Conservation (phyloP, 2,329 filamentous ascomycete species). For the Colletotrichum eremochloae region DNA sequence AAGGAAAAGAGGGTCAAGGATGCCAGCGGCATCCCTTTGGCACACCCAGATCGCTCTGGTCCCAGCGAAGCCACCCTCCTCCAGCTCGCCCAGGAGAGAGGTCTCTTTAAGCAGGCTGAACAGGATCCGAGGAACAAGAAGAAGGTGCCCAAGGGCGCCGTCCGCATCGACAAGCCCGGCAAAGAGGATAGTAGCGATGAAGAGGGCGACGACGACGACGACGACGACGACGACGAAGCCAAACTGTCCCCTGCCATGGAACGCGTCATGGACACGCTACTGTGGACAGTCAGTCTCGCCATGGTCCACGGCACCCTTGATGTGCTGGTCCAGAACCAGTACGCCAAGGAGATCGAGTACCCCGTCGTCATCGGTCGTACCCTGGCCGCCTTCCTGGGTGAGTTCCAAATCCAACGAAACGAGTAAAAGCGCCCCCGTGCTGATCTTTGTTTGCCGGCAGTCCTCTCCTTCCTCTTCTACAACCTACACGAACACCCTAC, state of each 20-base stretch:
- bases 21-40: conserved; percentile 69
- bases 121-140: conserved; percentile 54
- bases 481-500: conserved; percentile 67
- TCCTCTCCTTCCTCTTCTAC: conserved; percentile 69
- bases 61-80: conserved; percentile 77
- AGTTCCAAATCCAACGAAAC: background rate
- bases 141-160: conserved; percentile 45
- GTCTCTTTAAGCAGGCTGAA: conserved; percentile 67
- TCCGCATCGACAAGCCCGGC: conserved; percentile 27
- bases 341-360: conserved; percentile 76
- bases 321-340: conserved; percentile 84
- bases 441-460: conserved; percentile 50
- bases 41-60: conserved; percentile 76
- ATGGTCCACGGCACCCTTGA: conserved; percentile 82
- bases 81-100: conserved; percentile 75
- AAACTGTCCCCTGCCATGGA: conserved; percentile 61
- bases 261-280: conserved; percentile 66
- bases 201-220: conserved; percentile 49
- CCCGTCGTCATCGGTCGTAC: conserved; percentile 65
- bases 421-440: background rate
- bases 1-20: conserved; percentile 64
- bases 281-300: conserved; percentile 73
- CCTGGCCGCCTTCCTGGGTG: conserved; percentile 66
- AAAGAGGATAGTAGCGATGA: conserved; percentile 39
- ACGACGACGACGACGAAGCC: conserved; percentile 48